A percentile compares a stretch with the other conserved stretches of the same genome.
phyloP scores from a whole-genome alignment of 768 basidiomycete species.

The Gloeophyllum trabeum region DNA sequence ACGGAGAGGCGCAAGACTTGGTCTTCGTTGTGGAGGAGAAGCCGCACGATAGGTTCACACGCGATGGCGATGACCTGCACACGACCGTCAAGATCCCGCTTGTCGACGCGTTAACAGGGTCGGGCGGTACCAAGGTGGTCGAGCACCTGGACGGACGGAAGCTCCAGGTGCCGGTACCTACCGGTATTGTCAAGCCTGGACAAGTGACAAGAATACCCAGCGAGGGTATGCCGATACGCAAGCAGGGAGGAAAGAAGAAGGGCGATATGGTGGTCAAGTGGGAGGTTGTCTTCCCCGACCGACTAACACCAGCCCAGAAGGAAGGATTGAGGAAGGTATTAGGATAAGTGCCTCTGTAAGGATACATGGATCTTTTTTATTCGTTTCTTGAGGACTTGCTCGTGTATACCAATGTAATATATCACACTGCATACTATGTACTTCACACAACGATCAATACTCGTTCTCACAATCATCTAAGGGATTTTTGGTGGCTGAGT shows the following conservation, averaged over 20 bases:
- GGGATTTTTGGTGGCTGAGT: too few relatives aligned
- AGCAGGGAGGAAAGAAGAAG: conserved; percentile 56
- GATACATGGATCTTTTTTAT: neutral
- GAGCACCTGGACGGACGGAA: conserved; percentile 74
- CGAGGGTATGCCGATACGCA: conserved; percentile 90
- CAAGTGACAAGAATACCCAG: conserved; percentile 57
- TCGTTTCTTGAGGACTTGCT: neutral
- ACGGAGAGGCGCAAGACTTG: conserved; percentile 74
- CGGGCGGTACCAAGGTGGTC: conserved; percentile 40
- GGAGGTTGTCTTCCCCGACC: conserved; percentile 78
- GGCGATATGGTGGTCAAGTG: conserved; percentile 79
- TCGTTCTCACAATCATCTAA: too few relatives aligned
- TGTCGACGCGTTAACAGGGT: conserved; percentile 71
- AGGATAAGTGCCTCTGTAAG: conserved; percentile 15
- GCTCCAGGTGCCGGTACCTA: conserved; percentile 56
- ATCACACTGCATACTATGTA: too few relatives aligned
- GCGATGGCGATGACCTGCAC: conserved; percentile 76
- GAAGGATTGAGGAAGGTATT: conserved; percentile 67
- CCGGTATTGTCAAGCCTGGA: conserved; percentile 64
- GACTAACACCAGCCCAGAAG: conserved; percentile 67
- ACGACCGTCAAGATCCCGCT: conserved; percentile 55
- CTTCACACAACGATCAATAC: too few relatives aligned
- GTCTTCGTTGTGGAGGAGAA: conserved; percentile 98
- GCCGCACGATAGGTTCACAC: conserved; percentile 62
- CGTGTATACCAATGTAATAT: neutral